Conservation (phyloP, 306 rosid genomes). For the Cucumis cinereus region DNA sequence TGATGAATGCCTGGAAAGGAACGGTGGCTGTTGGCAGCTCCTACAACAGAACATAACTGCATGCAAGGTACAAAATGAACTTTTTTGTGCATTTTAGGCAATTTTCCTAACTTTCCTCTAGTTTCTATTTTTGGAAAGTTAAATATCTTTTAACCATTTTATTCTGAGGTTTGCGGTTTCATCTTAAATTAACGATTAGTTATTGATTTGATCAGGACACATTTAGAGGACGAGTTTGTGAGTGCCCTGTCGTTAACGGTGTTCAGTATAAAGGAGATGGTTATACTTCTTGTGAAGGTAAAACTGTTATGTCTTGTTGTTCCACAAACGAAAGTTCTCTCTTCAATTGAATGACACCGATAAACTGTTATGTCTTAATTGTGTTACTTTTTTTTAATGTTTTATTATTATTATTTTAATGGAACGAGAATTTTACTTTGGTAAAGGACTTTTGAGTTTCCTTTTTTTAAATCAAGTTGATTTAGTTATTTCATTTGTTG, state of each 20-base stretch:
- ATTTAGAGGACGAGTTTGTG: conserved; percentile 89
- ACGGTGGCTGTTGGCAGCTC: conserved; percentile 89
- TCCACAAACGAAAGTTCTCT: not conserved
- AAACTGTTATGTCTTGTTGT: not conserved
- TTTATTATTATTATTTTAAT: too few species aligned
- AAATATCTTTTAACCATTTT: not conserved
- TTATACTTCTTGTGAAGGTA: conserved; percentile 70
- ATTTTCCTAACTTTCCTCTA: not conserved
- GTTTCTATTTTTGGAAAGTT: not conserved
- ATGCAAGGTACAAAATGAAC: conserved; percentile 52
- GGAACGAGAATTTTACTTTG: too few species aligned
- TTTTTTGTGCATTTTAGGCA: not conserved
- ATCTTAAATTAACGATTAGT: not conserved
- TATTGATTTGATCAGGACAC: conserved; percentile 53
- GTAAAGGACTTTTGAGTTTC: too few species aligned
- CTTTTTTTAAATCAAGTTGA: not conserved
- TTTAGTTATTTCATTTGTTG: not conserved
- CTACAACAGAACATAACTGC: conserved; percentile 46
- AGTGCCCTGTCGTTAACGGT: conserved; percentile 74
- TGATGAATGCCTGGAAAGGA: conserved; percentile 59
- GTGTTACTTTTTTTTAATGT: not conserved
- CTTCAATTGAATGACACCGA: not conserved
- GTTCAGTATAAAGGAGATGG: conserved; percentile 87
- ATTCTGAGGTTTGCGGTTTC: not conserved
- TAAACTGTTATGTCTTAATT: not conserved